Evolutionary conservation across 129 eudicot species (phyloP), one percentile per base, ranked within the genome.

Genomic region (Flaveria trinervia): DNA sequence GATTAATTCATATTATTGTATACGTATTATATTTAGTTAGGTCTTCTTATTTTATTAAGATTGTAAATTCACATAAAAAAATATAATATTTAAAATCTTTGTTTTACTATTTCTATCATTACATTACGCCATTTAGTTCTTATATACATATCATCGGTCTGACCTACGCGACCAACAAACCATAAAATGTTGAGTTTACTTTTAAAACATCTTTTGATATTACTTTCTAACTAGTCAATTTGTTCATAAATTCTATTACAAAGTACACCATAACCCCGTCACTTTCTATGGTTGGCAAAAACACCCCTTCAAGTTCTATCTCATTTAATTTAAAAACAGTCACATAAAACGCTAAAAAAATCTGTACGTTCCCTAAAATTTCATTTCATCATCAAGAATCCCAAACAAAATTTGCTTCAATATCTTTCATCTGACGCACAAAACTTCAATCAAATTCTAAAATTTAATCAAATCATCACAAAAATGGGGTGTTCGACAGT

Each of bases 401-500:
- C 41, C 65, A 65, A 59, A 57, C 60, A 55, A 70, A 67, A 56
- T 30, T 68, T 22, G 64, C 65, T 74, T 30, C 55, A 36, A 72
- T 68, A 45, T n/a, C 44, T 41, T 62, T 62, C 41, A 15, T 68
- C 62, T 0, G 30, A 36, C 65, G 39, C 55, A 20, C n/a, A 33
- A 57, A 74, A 59, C 80, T 68, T 71, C 22, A 49, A 36, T 69
- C 82, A 59, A n/a, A 30, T 50, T 28, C 26, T n/a, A 52, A 33
- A 52, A 15, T 62, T 7, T 14, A 3, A 75, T 33, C 52, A 28
- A 68, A 66, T 70, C 70, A 41, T 26, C 54, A 36, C 70, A 33
- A 18, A 80, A 65, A 92, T 92, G 97, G 96, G 87, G 77, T 88
- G 87, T 78, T 66, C 81, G 50, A 73, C 82, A 68, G 82, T 73